Evolutionary conservation across 1,284 basidiomycete species (phyloP).

Genomic region (Ustilago nuda): DNA sequence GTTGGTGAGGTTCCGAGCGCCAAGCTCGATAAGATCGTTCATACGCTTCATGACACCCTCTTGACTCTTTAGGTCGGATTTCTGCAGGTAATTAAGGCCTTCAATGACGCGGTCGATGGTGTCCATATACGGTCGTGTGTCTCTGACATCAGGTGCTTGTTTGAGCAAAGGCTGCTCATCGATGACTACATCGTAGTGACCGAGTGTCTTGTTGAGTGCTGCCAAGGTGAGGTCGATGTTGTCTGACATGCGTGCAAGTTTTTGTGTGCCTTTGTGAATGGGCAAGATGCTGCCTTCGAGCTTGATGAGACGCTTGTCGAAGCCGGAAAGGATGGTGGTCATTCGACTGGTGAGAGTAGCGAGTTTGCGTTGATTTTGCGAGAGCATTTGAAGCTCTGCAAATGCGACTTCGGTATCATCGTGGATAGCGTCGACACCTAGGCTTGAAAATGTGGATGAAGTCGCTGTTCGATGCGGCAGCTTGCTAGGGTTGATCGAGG

Average conservation of each 20-base stretch:
- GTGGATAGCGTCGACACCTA: slow-evolving; percentile 3
- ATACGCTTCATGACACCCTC: slow-evolving; percentile 62
- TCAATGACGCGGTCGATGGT: slow-evolving; percentile 62
- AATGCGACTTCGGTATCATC: slow-evolving; percentile 61
- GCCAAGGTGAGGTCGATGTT: slow-evolving; percentile 61
- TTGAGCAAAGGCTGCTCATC: slow-evolving; percentile 65
- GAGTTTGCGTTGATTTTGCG: slow-evolving; percentile 69
- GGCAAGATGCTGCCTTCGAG: slow-evolving; percentile 68
- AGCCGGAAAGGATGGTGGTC: slow-evolving; percentile 69
- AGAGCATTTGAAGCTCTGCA: slow-evolving; percentile 70
- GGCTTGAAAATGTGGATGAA: slow-evolving; percentile 13
- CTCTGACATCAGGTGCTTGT: slow-evolving; percentile 57
- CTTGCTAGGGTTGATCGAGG: slow-evolving; percentile 6
- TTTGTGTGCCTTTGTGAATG: slow-evolving; percentile 66
- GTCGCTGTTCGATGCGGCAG: slow-evolving; percentile 11
- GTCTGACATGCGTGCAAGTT: slow-evolving; percentile 60
- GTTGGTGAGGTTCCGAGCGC: slow-evolving; percentile 58
- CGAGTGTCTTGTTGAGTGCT: slow-evolving; percentile 60
- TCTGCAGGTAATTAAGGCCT: slow-evolving; percentile 55
- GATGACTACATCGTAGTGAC: slow-evolving; percentile 64
- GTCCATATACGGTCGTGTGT: slow-evolving; percentile 65
- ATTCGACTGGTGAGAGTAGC: slow-evolving; percentile 68
- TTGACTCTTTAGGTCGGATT: slow-evolving; percentile 49
- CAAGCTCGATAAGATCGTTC: slow-evolving; percentile 63
- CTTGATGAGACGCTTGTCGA: slow-evolving; percentile 69